These are phyloP conservation scores for Ustanciosporium gigantosporum DNA, from an alignment of 1,284 basidiomycete genomes.

Conservation along the genomic window DNA sequence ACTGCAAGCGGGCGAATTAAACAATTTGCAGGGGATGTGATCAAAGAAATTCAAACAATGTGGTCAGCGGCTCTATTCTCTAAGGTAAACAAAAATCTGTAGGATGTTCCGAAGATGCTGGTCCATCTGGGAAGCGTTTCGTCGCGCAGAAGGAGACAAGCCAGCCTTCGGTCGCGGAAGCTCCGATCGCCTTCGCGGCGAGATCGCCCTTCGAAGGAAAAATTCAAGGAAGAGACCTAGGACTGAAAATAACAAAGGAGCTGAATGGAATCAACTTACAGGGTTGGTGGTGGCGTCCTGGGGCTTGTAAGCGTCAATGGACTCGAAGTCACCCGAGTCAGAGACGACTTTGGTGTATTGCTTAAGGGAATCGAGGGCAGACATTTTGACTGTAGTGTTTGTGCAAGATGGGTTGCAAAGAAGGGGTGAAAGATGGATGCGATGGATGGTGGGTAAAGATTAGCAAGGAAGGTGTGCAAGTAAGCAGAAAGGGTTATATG, in stretches of 20 bases:
- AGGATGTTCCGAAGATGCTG: too few relatives aligned
- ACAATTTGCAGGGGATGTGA: too few relatives aligned
- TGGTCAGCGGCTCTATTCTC: too few relatives aligned
- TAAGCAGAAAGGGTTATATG: too few relatives aligned
- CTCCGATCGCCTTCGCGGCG: too few relatives aligned
- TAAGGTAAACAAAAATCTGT: too few relatives aligned
- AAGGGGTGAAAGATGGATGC: neutral
- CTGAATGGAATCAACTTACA: constrained; percentile 28
- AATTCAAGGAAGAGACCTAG: too few relatives aligned
- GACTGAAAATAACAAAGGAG: too few relatives aligned
- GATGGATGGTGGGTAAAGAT: too few relatives aligned
- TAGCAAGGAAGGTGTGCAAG: too few relatives aligned
- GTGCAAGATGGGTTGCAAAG: neutral
- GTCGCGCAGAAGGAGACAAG: constrained; percentile 1
- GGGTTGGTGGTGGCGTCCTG: constrained; percentile 61
- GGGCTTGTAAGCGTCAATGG: constrained; percentile 60
- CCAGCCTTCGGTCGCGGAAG: neutral
- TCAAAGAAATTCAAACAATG: neutral
- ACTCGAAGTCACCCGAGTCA: constrained; percentile 61
- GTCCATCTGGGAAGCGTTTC: too few relatives aligned
- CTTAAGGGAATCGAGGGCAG: constrained; percentile 58
- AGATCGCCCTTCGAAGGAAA: too few relatives aligned
- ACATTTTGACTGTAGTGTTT: constrained; percentile 13
- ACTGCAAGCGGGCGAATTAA: constrained; percentile 45
- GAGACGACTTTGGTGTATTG: constrained; percentile 59